phyloP scores from a whole-genome alignment of 148 eudicot species.

The Selenicereus undatus region DNA sequence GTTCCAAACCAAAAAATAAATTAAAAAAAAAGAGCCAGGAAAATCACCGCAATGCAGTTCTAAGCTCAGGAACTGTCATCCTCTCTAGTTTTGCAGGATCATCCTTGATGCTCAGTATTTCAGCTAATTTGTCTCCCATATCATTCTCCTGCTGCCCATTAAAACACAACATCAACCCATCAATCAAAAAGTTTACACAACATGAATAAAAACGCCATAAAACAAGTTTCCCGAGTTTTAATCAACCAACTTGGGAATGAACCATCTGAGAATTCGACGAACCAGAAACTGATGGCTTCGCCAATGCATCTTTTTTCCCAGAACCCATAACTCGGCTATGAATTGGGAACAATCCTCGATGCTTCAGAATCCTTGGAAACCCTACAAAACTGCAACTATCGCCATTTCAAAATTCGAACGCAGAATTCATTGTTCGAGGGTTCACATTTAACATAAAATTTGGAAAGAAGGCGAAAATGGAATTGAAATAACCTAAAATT shows the following conservation, averaged over 20 bases:
- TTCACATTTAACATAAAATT: not conserved
- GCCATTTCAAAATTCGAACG: not conserved
- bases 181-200: not conserved
- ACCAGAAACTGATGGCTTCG: slow-evolving; percentile 1
- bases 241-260: slow-evolving; percentile 19
- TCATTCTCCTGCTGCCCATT: slow-evolving; percentile 28
- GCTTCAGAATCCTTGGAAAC: slow-evolving; percentile 30
- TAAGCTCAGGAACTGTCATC: slow-evolving; percentile 62
- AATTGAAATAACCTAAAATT: slow-evolving; percentile 12
- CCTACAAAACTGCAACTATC: slow-evolving; percentile 39
- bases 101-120: slow-evolving; percentile 24
- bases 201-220: not conserved
- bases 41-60: slow-evolving; percentile 50
- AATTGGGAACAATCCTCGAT: slow-evolving; percentile 19
- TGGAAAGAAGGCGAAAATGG: not conserved
- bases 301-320: slow-evolving; percentile 20
- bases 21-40: not conserved
- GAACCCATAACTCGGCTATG: slow-evolving; percentile 36
- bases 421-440: not conserved
- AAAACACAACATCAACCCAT: slow-evolving; percentile 9
- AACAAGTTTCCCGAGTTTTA: not conserved
- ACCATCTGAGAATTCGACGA: slow-evolving; percentile 20
- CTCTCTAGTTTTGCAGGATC: slow-evolving; percentile 37
- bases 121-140: slow-evolving; percentile 21
- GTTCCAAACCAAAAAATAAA: not conserved